A percentile compares a stretch with the other conserved stretches of the same genome.
Evolutionary conservation across 768 basidiomycete species (phyloP).

Genomic region (Mycena polygramma): DNA sequence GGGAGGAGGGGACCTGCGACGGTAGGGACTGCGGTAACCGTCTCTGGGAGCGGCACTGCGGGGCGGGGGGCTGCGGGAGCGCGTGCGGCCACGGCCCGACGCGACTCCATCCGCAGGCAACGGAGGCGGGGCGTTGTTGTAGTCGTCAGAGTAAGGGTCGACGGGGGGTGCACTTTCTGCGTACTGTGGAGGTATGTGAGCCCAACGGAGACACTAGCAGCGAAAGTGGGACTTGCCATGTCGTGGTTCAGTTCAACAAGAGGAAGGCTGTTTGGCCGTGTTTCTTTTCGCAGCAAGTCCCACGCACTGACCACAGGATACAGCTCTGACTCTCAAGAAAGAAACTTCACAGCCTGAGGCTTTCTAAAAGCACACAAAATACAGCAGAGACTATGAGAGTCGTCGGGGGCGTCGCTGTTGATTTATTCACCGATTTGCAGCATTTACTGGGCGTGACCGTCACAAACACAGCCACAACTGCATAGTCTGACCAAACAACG

Average conservation of each 20-base stretch:
- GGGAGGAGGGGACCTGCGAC: slow-evolving; percentile 70
- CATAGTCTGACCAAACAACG: no score
- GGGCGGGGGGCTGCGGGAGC: slow-evolving; percentile 77
- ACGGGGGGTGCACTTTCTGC: slow-evolving; percentile 69
- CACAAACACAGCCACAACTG: no score
- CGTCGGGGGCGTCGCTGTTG: no score
- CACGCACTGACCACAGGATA: slow-evolving; percentile 1
- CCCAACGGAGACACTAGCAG: background rate
- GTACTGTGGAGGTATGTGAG: slow-evolving; percentile 62
- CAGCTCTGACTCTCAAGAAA: background rate
- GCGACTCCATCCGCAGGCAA: slow-evolving; percentile 65
- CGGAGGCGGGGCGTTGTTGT: slow-evolving; percentile 71
- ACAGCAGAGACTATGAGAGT: no score
- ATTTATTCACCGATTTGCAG: no score
- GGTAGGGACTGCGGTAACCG: slow-evolving; percentile 66
- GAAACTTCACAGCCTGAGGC: no score
- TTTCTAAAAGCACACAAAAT: no score
- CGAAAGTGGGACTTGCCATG: slow-evolving; percentile 71
- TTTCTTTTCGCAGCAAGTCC: slow-evolving; percentile 39
- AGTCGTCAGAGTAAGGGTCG: slow-evolving; percentile 88
- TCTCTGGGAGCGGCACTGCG: slow-evolving; percentile 60
- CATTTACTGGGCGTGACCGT: no score
- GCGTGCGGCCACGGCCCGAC: slow-evolving; percentile 77
- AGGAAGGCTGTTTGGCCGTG: slow-evolving; percentile 58
- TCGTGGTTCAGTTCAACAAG: slow-evolving; percentile 70